A percentile compares a stretch with the other conserved stretches of the same genome.
phyloP scores from a whole-genome alignment of 2,329 filamentous ascomycete species.

The Pseudogymnoascus sp. region DNA sequence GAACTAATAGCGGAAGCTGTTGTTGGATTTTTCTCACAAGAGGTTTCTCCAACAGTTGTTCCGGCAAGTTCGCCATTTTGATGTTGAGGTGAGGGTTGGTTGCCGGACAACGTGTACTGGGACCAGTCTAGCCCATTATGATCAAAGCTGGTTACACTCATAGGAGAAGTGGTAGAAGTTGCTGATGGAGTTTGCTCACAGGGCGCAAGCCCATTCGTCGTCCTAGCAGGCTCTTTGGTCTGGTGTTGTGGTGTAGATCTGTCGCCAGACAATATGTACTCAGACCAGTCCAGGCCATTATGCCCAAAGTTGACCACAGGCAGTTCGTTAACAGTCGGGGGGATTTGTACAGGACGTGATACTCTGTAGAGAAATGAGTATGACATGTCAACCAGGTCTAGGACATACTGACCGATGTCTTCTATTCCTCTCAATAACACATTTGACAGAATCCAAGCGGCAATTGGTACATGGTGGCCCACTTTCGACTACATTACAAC shows the following conservation, averaged over 20 bases:
- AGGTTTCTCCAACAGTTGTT: neutral
- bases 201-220: neutral
- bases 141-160: neutral
- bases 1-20: neutral
- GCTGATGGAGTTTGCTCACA: neutral
- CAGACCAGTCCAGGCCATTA: neutral
- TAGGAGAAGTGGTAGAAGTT: neutral
- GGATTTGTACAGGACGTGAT: neutral
- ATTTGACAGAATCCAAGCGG: neutral
- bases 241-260: neutral
- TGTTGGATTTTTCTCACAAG: neutral
- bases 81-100: neutral
- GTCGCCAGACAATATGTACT: neutral
- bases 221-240: neutral
- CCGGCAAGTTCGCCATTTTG: neutral
- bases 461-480: neutral
- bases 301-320: neutral
- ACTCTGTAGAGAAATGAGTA: neutral
- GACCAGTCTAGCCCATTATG: neutral
- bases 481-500: neutral
- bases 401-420: neutral
- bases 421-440: neutral
- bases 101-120: neutral
- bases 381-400: neutral
- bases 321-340: neutral